Evolutionary conservation across 2,329 filamentous ascomycete genomes (phyloP).

Genomic region (Microsporum audouinii): DNA sequence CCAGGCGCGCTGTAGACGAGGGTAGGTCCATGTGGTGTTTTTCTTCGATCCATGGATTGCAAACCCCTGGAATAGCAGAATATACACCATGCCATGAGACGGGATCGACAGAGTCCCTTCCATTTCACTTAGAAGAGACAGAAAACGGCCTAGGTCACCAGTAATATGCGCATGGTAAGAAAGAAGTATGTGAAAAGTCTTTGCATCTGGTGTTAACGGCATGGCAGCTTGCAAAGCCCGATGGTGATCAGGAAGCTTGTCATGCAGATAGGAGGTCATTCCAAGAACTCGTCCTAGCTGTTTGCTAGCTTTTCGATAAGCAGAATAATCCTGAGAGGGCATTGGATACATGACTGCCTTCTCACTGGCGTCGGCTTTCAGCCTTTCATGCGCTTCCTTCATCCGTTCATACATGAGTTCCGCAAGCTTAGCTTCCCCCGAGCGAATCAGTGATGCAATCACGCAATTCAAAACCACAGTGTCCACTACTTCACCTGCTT

Average conservation of each 20-base stretch:
- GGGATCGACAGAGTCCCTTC: slow-evolving; percentile 50
- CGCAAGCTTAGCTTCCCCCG: slow-evolving; percentile 64
- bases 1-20: slow-evolving; percentile 58
- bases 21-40: slow-evolving; percentile 59
- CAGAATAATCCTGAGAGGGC: slow-evolving; percentile 25
- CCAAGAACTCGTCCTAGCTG: slow-evolving; percentile 42
- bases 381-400: slow-evolving; percentile 49
- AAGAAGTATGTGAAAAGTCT: slow-evolving; percentile 70
- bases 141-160: slow-evolving; percentile 62
- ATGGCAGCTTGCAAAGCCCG: slow-evolving; percentile 55
- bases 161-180: slow-evolving; percentile 57
- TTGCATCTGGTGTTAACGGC: slow-evolving; percentile 59
- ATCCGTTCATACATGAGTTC: slow-evolving; percentile 74
- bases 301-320: slow-evolving; percentile 26
- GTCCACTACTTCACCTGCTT: slow-evolving; percentile 76
- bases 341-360: slow-evolving; percentile 15
- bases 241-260: slow-evolving; percentile 43
- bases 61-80: slow-evolving; percentile 76
- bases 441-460: slow-evolving; percentile 63
- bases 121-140: slow-evolving; percentile 71
- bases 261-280: slow-evolving; percentile 32
- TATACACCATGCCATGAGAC: slow-evolving; percentile 64
- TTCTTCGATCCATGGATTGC: slow-evolving; percentile 54
- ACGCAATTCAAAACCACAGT: slow-evolving; percentile 77
- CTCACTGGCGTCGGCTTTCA: slow-evolving; percentile 21